Evolutionary conservation across 768 basidiomycete genomes (phyloP).

Genomic region (Trametes villosa): DNA sequence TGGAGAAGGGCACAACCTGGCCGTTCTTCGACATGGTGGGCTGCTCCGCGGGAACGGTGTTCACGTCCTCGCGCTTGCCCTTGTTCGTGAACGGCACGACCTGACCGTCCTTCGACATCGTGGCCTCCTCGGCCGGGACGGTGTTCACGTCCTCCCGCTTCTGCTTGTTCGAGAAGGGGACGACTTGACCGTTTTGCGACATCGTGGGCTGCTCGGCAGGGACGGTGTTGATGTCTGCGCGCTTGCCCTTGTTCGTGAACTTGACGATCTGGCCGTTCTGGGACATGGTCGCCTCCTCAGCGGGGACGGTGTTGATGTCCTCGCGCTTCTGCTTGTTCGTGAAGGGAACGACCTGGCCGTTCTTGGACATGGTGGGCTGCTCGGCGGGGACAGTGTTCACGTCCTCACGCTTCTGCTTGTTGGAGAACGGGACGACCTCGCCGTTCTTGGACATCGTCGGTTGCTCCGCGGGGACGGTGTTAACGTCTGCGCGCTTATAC

Average conservation of each 20-base stretch:
- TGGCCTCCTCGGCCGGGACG: constrained; percentile 38
- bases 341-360: constrained; percentile 40
- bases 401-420: constrained; percentile 24
- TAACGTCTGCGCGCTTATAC: constrained; percentile 40
- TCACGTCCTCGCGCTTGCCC: constrained; percentile 25
- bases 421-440: constrained; percentile 33
- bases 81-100: constrained; percentile 33
- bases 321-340: constrained; percentile 22
- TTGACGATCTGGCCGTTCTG: constrained; percentile 37
- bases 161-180: constrained; percentile 16
- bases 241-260: constrained; percentile 31
- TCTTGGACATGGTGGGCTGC: constrained; percentile 38
- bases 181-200: constrained; percentile 25
- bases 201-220: constrained; percentile 31
- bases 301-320: constrained; percentile 36
- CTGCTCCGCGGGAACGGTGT: constrained; percentile 38
- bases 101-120: constrained; percentile 38
- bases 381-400: constrained; percentile 38
- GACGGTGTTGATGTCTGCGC: constrained; percentile 30
- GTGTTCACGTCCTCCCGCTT: constrained; percentile 34
- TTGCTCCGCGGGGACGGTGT: constrained; percentile 37
- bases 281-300: constrained; percentile 40
- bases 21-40: constrained; percentile 35
- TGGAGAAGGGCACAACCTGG: constrained; percentile 22
- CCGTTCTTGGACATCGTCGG: constrained; percentile 37